Percentiles rank a stretch among this genome's conserved stretches.
These are phyloP conservation scores for Parasitella parasitica DNA, from an alignment of 371 early-diverging fungal genomes.

Conservation along the genomic window DNA sequence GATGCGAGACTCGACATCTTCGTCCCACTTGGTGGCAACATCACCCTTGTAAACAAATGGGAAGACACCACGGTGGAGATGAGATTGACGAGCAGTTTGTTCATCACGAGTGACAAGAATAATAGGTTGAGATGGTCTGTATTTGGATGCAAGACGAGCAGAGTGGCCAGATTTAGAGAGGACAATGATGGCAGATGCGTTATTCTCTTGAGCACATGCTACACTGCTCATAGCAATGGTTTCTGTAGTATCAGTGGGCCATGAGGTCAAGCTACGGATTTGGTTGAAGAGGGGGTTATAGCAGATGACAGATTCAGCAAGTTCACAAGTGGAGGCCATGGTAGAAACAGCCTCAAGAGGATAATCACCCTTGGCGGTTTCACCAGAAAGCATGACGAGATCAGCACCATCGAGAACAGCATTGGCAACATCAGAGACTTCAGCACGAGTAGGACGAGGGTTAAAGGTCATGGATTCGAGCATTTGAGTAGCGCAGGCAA, in stretches of 20 bases:
- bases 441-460: conserved; percentile 95
- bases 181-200: conserved; percentile 86
- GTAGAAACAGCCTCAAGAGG: conserved; percentile 73
- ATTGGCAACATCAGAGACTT: conserved; percentile 98
- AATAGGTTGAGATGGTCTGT: conserved; percentile 90
- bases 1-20: conserved; percentile 83
- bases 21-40: conserved; percentile 68
- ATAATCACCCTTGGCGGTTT: conserved; percentile 91
- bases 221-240: conserved; percentile 92
- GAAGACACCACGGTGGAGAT: conserved; percentile 84
- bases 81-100: conserved; percentile 84
- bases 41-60: conserved; percentile 76
- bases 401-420: conserved; percentile 95
- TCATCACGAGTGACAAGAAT: conserved; percentile 81
- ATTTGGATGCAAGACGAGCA: conserved; percentile 90
- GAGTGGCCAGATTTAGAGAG: conserved; percentile 79
- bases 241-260: conserved; percentile 82
- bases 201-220: conserved; percentile 79
- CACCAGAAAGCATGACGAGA: conserved; percentile 97
- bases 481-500: conserved; percentile 98
- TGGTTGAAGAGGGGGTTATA: conserved; percentile 77
- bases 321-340: conserved; percentile 66
- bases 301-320: conserved; percentile 75
- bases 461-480: conserved; percentile 96
- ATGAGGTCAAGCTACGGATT: conserved; percentile 72